Base-by-base conservation (phyloP, 1,284 basidiomycete genomes). In the Phellopilus nigrolimitatus region DNA sequence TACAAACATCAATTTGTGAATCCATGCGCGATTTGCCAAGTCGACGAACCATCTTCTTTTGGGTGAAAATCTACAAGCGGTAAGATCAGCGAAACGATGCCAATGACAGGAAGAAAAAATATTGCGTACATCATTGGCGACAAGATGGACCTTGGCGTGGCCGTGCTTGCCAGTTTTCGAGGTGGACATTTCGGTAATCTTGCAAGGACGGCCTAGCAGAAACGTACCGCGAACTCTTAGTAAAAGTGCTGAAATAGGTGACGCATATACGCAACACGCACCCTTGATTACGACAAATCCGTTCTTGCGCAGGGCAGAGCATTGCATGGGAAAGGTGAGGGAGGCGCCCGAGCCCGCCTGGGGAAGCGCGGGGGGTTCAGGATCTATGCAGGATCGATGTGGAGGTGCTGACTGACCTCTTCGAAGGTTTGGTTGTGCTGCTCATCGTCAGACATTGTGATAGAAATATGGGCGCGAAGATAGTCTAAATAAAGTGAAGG, bases 91-190 rank as follows among this genome's bases (percentile, higher is more conserved):
- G 45, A 41, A 41, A 22, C 36, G 50, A 54, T 52, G 37, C 49
- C 36, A 44, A 21, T 46, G 53, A 33, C 46, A 48, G 21, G 17
- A 30, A 47, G 45, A 45, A 51, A 37, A 24, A 44, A 45, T 40
- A 12, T 19, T 10, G 79, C 90, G 63, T 67, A 95, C 95, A 77
- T 99, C 97, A 68, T 89, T 89, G 69, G 86, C 97, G 66, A 98
- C 84, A 62, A 99, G 82, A 76, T 99, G 93, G 68, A 98, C 95
- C 78, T 99, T 99, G 73, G 97, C 95, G 80, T 99, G 97, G 67
- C 95, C 95, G 80, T 98, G 95, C 84, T 94, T 94, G 61, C 93
- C 94, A 49, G 93, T 97, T 84, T 99, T 99, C 69, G 95, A 99
- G 76, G 97, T 99, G 60, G 95, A 97, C 95, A 99, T 99, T 66